Percentiles rank a stretch among this genome's conserved stretches.
These are phyloP conservation scores for Ceriops zippeliana DNA, from an alignment of 345 rosid species.

Conservation along the genomic window DNA sequence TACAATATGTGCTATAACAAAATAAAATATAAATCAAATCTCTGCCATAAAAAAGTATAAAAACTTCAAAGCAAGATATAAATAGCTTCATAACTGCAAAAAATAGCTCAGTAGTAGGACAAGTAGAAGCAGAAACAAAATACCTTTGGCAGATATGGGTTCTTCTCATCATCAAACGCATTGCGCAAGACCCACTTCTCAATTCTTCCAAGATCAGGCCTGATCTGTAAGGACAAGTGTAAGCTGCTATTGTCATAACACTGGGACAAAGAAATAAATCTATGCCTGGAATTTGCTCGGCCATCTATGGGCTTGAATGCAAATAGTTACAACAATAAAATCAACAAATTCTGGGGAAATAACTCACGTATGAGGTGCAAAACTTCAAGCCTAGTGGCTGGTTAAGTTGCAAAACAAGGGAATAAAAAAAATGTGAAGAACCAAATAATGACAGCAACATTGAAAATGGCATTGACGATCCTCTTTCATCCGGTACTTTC, in stretches of 20 bases:
- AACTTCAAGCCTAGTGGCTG: too few species aligned
- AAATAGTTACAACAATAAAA: too few species aligned
- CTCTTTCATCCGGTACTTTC: too few species aligned
- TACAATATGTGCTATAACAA: constrained; percentile 58
- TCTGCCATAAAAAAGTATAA: not conserved
- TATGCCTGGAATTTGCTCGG: too few species aligned
- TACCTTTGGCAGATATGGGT: constrained; percentile 81
- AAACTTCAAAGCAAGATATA: not conserved
- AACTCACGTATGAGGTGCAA: too few species aligned
- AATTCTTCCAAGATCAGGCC: constrained; percentile 69
- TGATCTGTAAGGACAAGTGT: constrained; percentile 36
- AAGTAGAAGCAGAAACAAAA: constrained; percentile 4
- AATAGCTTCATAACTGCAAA: not conserved
- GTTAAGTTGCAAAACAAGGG: too few species aligned
- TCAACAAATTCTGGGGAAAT: too few species aligned
- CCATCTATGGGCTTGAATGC: too few species aligned
- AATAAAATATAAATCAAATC: constrained; percentile 7
- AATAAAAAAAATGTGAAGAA: too few species aligned
- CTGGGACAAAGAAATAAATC: not conserved
- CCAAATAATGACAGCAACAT: too few species aligned
- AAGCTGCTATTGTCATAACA: not conserved
- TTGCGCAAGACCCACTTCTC: constrained; percentile 86
- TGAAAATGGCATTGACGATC: too few species aligned
- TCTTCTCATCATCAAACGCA: constrained; percentile 73
- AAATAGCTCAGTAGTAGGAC: not conserved